Conservation (phyloP, 2,329 filamentous ascomycete genomes). For the Diaporthe longicolla region DNA sequence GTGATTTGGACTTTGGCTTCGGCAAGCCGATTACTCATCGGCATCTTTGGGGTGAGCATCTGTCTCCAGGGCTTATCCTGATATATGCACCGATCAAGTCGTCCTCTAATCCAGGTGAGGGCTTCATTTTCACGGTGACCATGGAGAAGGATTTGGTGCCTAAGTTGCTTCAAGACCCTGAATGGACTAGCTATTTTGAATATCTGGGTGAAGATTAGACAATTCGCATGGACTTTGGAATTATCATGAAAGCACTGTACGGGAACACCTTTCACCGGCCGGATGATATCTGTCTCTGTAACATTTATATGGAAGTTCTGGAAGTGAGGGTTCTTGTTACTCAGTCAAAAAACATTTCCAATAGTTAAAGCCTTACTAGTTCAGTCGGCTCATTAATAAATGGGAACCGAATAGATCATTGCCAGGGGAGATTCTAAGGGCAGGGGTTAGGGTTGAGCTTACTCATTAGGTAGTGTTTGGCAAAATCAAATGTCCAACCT, state of each 20-base stretch:
- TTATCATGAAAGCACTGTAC: too few relatives aligned
- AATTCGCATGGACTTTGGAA: too few relatives aligned
- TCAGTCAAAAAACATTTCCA: too few relatives aligned
- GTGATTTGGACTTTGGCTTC: slow-evolving; percentile 52
- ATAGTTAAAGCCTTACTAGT: too few relatives aligned
- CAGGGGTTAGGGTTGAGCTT: slow-evolving; percentile 13
- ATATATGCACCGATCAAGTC: slow-evolving; percentile 49
- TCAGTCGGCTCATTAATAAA: too few relatives aligned
- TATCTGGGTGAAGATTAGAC: too few relatives aligned
- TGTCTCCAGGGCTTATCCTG: slow-evolving; percentile 47
- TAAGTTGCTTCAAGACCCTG: slow-evolving; percentile 49
- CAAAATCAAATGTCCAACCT: background rate
- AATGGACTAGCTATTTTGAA: slow-evolving; percentile 47
- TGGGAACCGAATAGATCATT: too few relatives aligned
- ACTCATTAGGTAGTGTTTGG: background rate
- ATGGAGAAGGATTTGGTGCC: slow-evolving; percentile 52
- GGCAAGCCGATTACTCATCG: slow-evolving; percentile 50
- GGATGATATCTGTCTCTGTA: too few relatives aligned
- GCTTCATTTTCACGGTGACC: slow-evolving; percentile 50
- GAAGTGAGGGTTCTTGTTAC: too few relatives aligned
- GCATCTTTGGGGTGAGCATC: slow-evolving; percentile 47
- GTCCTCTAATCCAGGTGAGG: slow-evolving; percentile 49
- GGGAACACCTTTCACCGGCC: too few relatives aligned
- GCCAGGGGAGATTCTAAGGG: too few relatives aligned
- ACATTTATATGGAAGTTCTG: too few relatives aligned